phyloP scores from a whole-genome alignment of 192 early-diverging fungal genomes.

The Coemansia sp. region DNA sequence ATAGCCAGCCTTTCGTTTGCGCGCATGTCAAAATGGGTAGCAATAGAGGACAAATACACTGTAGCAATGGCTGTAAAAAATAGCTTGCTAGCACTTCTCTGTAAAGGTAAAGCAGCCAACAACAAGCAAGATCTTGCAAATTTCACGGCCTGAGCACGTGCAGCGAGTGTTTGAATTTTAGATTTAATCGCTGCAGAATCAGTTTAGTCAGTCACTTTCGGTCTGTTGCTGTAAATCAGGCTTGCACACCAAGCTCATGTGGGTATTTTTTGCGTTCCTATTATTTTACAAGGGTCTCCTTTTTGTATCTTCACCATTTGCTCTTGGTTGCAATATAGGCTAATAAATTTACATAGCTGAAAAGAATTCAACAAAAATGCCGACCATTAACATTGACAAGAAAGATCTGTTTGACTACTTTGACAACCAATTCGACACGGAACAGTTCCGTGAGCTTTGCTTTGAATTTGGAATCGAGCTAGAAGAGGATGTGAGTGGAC shows the following conservation, averaged over 20 bases:
- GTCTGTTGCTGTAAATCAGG: not conserved
- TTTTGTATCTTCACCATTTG: slow-evolving; percentile 5
- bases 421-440: slow-evolving; percentile 67
- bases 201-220: not conserved
- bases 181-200: not conserved
- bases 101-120: not conserved
- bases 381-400: slow-evolving; percentile 93
- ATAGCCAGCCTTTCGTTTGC: slow-evolving; percentile 47
- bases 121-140: not conserved
- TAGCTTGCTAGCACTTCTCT: not conserved
- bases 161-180: not conserved
- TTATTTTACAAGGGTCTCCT: slow-evolving; percentile 2
- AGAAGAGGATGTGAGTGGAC: slow-evolving; percentile 81
- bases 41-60: not conserved
- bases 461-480: slow-evolving; percentile 99
- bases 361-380: slow-evolving; percentile 61
- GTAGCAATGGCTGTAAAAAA: not conserved
- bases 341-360: not conserved
- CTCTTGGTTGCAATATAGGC: not conserved
- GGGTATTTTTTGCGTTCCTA: not conserved
- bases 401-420: slow-evolving; percentile 81
- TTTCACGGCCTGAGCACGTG: slow-evolving; percentile 1
- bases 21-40: slow-evolving; percentile 19
- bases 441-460: slow-evolving; percentile 96
- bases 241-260: not conserved